Base-by-base conservation (phyloP, 2,329 filamentous ascomycete genomes). In the Xylariaceae sp. region DNA sequence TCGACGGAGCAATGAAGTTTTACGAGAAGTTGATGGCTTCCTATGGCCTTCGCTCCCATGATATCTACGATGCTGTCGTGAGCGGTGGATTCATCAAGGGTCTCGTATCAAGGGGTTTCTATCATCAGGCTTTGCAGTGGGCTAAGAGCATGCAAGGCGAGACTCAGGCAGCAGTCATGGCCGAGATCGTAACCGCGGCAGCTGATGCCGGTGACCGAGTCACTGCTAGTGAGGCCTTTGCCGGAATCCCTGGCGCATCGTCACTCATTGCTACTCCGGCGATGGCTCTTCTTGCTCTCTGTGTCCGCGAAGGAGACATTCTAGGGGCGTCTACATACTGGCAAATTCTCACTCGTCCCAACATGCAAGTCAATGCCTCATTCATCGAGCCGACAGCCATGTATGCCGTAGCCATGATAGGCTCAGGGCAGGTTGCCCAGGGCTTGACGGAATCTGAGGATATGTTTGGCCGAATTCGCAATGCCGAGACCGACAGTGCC, bases 361-460 rank as follows among this genome's bases (percentile, higher is more conserved):
- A 85, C 60, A 80, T 84, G 68, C 77, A 81, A 55, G 81, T 85
- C 39, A 82, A 82, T 10, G 73, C 81, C 56, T 78, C 85, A 37
- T 88, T 95, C 73, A 88, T 96, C 63, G 92, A 96, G 76, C 89
- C 92, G 23, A 88, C 91, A 10, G 85, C 90, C 59, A 96, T 97
- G 91, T 96, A 93, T 70, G 86, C 89, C 11, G 85, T 96, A 59
- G 90, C 92, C 52, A 80, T 97, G 73, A 88, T 97, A 71, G 89
- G 90, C 56, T 90, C 89, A 63, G 91, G 92, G 48, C 87, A 92
- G 69, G 83, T 92, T 53, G 85, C 88, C n/a, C 90, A 93, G 70
- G 94, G 88, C 53, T 76, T 97, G 60, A 78, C 81, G 10, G 86
- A 94, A 71, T 87, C 89, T 8, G 89, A 94, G 67, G 80, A 86